Evolutionary conservation across 768 basidiomycete genomes (phyloP).

Genomic region (Termitomyces sp.): DNA sequence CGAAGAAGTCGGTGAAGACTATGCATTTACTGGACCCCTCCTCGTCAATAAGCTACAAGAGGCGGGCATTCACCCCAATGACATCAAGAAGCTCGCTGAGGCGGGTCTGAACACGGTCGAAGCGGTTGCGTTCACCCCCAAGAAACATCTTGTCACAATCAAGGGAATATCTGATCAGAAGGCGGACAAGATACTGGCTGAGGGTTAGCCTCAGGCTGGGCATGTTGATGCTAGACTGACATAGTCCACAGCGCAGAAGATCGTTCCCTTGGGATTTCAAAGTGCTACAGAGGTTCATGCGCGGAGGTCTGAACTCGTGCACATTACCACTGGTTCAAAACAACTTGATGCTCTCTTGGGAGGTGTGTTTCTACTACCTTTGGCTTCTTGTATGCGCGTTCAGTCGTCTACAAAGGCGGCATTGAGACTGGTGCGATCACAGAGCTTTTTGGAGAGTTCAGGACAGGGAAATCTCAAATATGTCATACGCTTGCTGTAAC

Average conservation of each 20-base stretch:
- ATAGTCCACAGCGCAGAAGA: conserved; percentile 70
- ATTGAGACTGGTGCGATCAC: conserved; percentile 99
- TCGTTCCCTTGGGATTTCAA: conserved; percentile 95
- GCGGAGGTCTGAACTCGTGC: conserved; percentile 88
- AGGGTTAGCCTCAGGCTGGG: conserved; percentile 53
- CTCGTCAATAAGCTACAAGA: conserved; percentile 84
- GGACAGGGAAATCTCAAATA: conserved; percentile 96
- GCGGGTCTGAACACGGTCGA: conserved; percentile 94
- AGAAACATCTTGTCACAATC: conserved; percentile 84
- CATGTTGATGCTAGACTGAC: conserved; percentile 3
- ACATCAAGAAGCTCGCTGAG: conserved; percentile 92
- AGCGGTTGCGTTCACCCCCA: conserved; percentile 93
- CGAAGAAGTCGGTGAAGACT: conserved; percentile 49
- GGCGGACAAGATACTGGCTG: conserved; percentile 91
- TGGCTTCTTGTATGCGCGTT: conserved; percentile 6
- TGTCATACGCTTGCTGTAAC: conserved; percentile 98
- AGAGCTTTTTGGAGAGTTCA: conserved; percentile 96
- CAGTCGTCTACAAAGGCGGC: conserved; percentile 51
- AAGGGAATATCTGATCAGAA: conserved; percentile 98
- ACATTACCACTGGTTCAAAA: conserved; percentile 95
- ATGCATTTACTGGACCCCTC: conserved; percentile 70
- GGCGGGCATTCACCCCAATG: conserved; percentile 82
- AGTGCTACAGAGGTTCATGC: conserved; percentile 98
- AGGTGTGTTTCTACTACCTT: conserved; percentile 38
- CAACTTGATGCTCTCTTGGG: conserved; percentile 94